These are phyloP conservation scores for Rhizopogon vesiculosus DNA, from an alignment of 768 basidiomycete genomes.

Conservation along the genomic window DNA sequence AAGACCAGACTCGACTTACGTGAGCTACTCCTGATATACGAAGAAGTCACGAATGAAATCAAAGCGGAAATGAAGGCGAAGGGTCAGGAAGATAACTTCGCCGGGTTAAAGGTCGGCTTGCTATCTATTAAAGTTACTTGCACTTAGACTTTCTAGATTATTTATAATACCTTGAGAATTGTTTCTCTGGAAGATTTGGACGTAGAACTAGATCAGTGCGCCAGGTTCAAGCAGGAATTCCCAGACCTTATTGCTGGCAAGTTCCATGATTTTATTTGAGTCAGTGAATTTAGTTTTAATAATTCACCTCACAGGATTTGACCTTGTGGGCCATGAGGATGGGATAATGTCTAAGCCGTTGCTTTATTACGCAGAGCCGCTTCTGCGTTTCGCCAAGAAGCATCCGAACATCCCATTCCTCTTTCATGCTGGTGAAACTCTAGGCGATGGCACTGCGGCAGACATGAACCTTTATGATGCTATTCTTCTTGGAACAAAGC, in stretches of 20 bases:
- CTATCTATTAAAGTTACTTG: not conserved
- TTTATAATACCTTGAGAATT: constrained; percentile 36
- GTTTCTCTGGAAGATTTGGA: constrained; percentile 33
- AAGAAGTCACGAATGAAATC: constrained; percentile 28
- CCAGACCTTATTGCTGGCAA: constrained; percentile 41
- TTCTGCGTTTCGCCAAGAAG: constrained; percentile 34
- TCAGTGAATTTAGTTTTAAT: not conserved
- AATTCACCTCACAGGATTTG: constrained; percentile 31
- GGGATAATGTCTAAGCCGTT: constrained; percentile 25
- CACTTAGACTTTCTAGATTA: constrained; percentile 26
- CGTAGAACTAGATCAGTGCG: constrained; percentile 38
- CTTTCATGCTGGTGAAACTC: constrained; percentile 47
- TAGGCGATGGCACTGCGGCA: constrained; percentile 38
- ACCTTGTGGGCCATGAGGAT: constrained; percentile 46
- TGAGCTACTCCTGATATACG: constrained; percentile 31
- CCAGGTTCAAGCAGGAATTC: constrained; percentile 39
- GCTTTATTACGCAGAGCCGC: constrained; percentile 31
- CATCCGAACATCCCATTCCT: constrained; percentile 39
- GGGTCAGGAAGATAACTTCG: constrained; percentile 36
- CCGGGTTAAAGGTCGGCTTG: constrained; percentile 32
- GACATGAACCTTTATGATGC: constrained; percentile 47
- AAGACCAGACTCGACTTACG: constrained; percentile 31
- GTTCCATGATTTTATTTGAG: not conserved
- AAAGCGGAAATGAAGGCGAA: constrained; percentile 28
- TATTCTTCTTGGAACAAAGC: constrained; percentile 43